Evolutionary conservation across 1,139 yeast species (phyloP), one percentile per base, ranked within the genome.

Genomic region (Taphrina pruni): DNA sequence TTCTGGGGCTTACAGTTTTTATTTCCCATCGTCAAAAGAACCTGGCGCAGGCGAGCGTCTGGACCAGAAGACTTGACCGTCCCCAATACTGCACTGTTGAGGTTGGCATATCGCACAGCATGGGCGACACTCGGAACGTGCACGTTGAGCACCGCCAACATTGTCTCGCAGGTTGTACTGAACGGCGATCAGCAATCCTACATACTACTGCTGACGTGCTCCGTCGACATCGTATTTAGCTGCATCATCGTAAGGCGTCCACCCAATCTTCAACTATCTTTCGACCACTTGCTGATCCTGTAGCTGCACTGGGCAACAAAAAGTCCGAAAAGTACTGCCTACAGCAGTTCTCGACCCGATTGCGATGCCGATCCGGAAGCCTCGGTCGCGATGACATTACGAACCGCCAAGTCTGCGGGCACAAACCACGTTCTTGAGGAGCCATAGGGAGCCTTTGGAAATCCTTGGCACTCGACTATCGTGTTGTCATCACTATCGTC

Each of bases 91-190:
- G 6, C 32, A n/a, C 9, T 20, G 2, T 35, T 21, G 36, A 50
- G 21, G 8, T n/a, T 50, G 36, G 54, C 54, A 6, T 21, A 21
- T 26, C 32, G 36, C 36, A 50, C 54, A 8, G 32, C 36, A n/a
- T 50, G 54, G 54, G 54, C 54, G 4, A 50, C 54, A 11, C 36
- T 50, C 36, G 54, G 54, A 2, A 50, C 54, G 14, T 50, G 54
- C 21, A 35, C 36, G 8, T 6, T 26, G n/a, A 50, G 36, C n/a
- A 21, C 54, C 11, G 8, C 12, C 11, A 50, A 50, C 8, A 21
- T 50, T 11, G 36, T 50, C 6, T 1, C 48, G 20, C 36, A 50
- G 54, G n/a, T 50, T 11, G n/a, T 50, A 9, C 21, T 50, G 36
- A 50, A 50, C 9, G 36, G 36, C 12, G 21, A 11, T 4, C 36